These are phyloP conservation scores for Sporothrix euskadiensis DNA, from an alignment of 2,329 filamentous ascomycete species.

Conservation along the genomic window DNA sequence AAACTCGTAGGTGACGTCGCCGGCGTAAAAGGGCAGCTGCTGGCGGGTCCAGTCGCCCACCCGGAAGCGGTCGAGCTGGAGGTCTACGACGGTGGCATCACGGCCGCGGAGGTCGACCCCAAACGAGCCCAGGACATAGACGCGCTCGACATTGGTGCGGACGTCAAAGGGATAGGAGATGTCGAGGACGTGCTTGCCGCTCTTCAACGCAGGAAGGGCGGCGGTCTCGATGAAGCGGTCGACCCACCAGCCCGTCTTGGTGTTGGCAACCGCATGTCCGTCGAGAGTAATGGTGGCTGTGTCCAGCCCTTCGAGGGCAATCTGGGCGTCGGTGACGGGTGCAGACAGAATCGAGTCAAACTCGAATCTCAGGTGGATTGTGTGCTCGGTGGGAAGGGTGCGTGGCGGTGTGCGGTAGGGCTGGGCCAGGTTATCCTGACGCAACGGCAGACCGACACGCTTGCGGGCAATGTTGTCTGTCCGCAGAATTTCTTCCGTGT, in stretches of 20 bases:
- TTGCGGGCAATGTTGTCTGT: slow-evolving; percentile 12
- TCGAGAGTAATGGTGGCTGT: not conserved
- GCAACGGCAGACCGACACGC: not conserved
- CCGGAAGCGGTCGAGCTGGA: not conserved
- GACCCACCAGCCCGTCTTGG: slow-evolving; percentile 15
- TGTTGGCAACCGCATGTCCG: not conserved
- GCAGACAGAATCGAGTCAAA: not conserved
- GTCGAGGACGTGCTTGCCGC: not conserved
- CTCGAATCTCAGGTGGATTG: not conserved
- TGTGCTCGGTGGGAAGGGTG: not conserved
- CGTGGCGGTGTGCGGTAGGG: slow-evolving; percentile 2
- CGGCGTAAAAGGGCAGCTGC: slow-evolving; percentile 7
- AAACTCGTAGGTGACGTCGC: not conserved
- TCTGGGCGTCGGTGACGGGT: not conserved
- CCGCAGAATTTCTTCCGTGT: not conserved
- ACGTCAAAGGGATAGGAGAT: not conserved
- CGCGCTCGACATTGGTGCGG: slow-evolving; percentile 9
- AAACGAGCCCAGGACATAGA: slow-evolving; percentile 3
- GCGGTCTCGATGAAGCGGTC: slow-evolving; percentile 8
- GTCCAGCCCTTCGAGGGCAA: not conserved
- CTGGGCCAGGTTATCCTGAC: slow-evolving; percentile 5
- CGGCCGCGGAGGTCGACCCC: slow-evolving; percentile 12
- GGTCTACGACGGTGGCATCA: not conserved
- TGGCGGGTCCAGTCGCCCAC: slow-evolving; percentile 14
- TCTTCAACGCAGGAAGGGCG: not conserved